A percentile compares a stretch with the other conserved stretches of the same genome.
These are phyloP conservation scores for Chondrus crispus DNA, from an alignment of 23 red algal species.

Conservation along the genomic window DNA sequence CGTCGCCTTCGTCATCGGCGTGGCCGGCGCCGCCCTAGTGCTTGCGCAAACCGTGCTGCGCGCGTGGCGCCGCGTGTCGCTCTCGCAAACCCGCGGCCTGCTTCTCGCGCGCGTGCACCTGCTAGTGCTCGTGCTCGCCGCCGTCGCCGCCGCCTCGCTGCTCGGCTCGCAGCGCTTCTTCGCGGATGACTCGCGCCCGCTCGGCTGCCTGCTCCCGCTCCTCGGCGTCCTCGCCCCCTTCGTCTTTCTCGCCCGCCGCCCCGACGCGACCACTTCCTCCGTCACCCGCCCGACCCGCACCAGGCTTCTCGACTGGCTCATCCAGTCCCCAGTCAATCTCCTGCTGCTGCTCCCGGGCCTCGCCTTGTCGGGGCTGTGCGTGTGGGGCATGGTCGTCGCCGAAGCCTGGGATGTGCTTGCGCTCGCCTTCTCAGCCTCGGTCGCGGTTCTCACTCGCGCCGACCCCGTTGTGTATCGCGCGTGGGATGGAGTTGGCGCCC, in stretches of 20 bases:
- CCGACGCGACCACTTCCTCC: background rate
- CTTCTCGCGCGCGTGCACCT: constrained; percentile 4
- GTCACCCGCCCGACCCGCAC: constrained; percentile 1
- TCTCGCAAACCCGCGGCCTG: constrained; percentile 10
- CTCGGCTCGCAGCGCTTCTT: constrained; percentile 1
- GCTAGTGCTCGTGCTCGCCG: background rate
- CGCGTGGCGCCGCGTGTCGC: constrained; percentile 18
- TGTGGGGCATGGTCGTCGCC: constrained; percentile 27
- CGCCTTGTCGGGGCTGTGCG: background rate
- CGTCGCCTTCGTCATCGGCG: constrained; percentile 31
- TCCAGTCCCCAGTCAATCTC: constrained; percentile 13
- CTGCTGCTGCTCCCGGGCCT: constrained; percentile 5
- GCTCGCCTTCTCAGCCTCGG: constrained; percentile 3
- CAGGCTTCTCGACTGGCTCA: constrained; percentile 16
- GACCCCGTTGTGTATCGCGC: constrained; percentile 18
- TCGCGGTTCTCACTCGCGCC: constrained; percentile 13
- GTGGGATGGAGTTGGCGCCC: constrained; percentile 15
- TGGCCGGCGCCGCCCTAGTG: constrained; percentile 4
- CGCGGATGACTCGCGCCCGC: constrained; percentile 4
- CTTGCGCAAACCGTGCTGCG: constrained; percentile 23
- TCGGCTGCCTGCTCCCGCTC: constrained; percentile 19
- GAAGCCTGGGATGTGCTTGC: constrained; percentile 27
- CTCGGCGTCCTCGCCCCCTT: constrained; percentile 25
- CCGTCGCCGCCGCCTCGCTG: background rate
- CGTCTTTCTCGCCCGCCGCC: constrained; percentile 6